phyloP scores from a whole-genome alignment of 306 rosid genomes.

The Sphenostylis stenocarpa region DNA sequence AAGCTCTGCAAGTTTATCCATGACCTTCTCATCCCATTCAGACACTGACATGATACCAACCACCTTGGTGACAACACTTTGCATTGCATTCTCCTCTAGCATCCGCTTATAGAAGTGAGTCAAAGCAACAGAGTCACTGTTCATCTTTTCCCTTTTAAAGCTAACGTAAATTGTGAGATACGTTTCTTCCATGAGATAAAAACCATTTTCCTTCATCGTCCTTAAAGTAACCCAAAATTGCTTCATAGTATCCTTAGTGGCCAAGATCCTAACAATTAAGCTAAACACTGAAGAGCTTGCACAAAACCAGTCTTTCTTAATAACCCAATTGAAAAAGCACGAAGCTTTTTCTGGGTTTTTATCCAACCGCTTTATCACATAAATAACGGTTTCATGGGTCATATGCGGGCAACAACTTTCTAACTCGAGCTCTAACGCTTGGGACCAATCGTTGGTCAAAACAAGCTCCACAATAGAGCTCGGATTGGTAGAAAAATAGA shows the following conservation, averaged over 20 bases:
- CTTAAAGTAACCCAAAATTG: conserved; percentile 65
- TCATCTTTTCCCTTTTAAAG: conserved; percentile 57
- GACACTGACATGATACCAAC: conserved; percentile 49
- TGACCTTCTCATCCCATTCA: conserved; percentile 64
- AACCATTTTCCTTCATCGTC: conserved; percentile 67
- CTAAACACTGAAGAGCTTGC: conserved; percentile 64
- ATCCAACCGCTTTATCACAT: conserved; percentile 64
- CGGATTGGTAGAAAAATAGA: conserved; percentile 64
- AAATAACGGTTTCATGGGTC: conserved; percentile 70
- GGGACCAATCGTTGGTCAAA: conserved; percentile 67
- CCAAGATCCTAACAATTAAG: conserved; percentile 62
- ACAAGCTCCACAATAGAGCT: conserved; percentile 57
- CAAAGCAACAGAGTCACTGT: conserved; percentile 50
- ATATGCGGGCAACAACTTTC: conserved; percentile 38
- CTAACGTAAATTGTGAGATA: conserved; percentile 38
- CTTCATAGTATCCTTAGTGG: conserved; percentile 51
- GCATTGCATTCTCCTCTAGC: conserved; percentile 61
- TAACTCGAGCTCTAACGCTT: conserved; percentile 55
- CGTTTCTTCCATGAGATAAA: conserved; percentile 59
- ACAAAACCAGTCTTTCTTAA: conserved; percentile 51
- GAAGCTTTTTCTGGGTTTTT: conserved; percentile 65
- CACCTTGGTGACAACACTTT: conserved; percentile 52
- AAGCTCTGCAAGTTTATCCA: conserved; percentile 46
- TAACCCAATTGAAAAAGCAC: conserved; percentile 70
- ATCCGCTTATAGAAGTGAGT: conserved; percentile 49